Conservation (phyloP, 1,284 basidiomycete genomes). For the Porodaedalea pini region DNA sequence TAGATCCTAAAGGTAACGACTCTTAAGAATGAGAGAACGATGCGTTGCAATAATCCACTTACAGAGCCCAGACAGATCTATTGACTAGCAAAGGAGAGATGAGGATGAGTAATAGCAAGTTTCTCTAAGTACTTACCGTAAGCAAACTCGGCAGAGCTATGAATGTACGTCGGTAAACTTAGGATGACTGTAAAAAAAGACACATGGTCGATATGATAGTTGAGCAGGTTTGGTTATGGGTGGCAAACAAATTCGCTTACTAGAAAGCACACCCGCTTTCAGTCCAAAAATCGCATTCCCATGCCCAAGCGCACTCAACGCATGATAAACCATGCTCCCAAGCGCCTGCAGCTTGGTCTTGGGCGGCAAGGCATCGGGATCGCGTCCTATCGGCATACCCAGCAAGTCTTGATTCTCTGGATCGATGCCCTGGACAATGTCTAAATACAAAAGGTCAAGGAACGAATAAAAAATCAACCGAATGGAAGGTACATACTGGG, state of each 20-base stretch:
- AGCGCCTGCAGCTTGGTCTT: slow-evolving; percentile 50
- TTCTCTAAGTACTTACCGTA: slow-evolving; percentile 44
- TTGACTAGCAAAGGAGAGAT: slow-evolving; percentile 24
- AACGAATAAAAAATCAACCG: neutral
- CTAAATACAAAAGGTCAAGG: slow-evolving; percentile 30
- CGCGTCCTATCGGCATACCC: slow-evolving; percentile 52
- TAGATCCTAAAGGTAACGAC: slow-evolving; percentile 48
- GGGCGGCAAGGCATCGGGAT: slow-evolving; percentile 75
- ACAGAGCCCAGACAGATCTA: slow-evolving; percentile 39
- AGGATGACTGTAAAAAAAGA: slow-evolving; percentile 45
- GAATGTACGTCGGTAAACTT: slow-evolving; percentile 58
- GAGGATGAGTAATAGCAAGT: neutral
- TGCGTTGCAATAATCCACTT: slow-evolving; percentile 14
- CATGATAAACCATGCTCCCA: slow-evolving; percentile 45
- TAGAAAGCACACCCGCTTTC: slow-evolving; percentile 73
- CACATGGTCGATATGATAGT: too few relatives aligned
- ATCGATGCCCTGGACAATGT: slow-evolving; percentile 58
- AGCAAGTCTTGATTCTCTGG: slow-evolving; percentile 41
- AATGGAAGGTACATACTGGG: slow-evolving; percentile 33
- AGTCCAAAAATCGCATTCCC: slow-evolving; percentile 73
- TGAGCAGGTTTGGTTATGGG: neutral
- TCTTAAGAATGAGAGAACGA: neutral
- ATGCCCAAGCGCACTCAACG: slow-evolving; percentile 38
- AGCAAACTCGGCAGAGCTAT: slow-evolving; percentile 51
- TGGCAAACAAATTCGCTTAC: slow-evolving; percentile 32